phyloP scores from a whole-genome alignment of 495 filamentous ascomycete genomes.

The Lasiosphaeria hispida region DNA sequence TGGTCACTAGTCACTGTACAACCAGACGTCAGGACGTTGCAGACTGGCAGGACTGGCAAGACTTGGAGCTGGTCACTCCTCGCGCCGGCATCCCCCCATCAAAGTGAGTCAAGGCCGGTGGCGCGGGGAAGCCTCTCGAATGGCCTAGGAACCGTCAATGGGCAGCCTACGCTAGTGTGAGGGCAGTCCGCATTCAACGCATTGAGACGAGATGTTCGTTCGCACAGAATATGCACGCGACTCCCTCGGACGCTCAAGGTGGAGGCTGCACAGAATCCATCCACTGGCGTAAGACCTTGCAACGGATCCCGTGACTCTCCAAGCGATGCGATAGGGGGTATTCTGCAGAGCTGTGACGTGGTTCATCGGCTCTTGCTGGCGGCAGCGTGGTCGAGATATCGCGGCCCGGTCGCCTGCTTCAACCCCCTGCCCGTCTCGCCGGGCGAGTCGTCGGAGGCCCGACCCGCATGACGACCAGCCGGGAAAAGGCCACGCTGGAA shows the following conservation, averaged over 20 bases:
- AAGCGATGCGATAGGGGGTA: conserved; percentile 8
- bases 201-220: conserved; percentile 16
- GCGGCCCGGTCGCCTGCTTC: too few species aligned
- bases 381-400: too few species aligned
- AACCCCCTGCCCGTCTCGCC: too few species aligned
- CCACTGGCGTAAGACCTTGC: conserved; percentile 17
- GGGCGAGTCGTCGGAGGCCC: too few species aligned
- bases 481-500: too few species aligned
- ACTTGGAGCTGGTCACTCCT: background rate
- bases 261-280: conserved; percentile 13
- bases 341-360: conserved; percentile 13
- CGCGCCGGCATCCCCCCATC: background rate
- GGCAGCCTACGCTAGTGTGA: conserved; percentile 2
- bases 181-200: conserved; percentile 27
- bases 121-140: background rate
- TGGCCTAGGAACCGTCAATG: conserved; percentile 3
- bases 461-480: too few species aligned
- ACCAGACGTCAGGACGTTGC: conserved; percentile 1
- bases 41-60: too few species aligned
- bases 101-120: conserved; percentile 20
- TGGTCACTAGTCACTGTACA: conserved; percentile 1
- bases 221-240: conserved; percentile 11
- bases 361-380: background rate
- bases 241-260: conserved; percentile 6
- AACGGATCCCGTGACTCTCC: conserved; percentile 23